Evolutionary conservation across 305 asterid species (phyloP).

Genomic region (Fraxinus greggii): DNA sequence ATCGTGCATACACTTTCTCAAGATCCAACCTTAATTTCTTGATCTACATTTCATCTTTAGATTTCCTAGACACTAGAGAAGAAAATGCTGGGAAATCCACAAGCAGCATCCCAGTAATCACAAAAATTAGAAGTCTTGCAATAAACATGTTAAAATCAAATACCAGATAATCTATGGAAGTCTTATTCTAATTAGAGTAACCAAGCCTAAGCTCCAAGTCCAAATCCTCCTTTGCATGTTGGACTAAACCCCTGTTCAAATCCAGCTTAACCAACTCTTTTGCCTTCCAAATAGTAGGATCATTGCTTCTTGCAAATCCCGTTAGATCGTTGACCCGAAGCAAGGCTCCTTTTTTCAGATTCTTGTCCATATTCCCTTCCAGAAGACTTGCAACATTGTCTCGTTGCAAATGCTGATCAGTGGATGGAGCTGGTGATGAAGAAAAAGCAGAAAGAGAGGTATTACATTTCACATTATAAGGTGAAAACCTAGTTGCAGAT

Average conservation of each 20-base stretch:
- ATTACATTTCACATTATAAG: constrained; percentile 15
- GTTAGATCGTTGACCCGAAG: constrained; percentile 17
- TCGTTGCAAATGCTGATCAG: constrained; percentile 4
- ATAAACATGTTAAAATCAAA: background rate
- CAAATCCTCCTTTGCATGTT: constrained; percentile 26
- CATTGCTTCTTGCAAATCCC: constrained; percentile 27
- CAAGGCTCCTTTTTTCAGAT: constrained; percentile 29
- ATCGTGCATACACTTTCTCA: background rate
- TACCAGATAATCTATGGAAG: background rate
- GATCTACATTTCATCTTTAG: background rate
- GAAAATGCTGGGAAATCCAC: background rate
- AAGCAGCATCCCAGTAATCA: background rate
- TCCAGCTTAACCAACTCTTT: constrained; percentile 41
- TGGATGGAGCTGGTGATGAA: constrained; percentile 22
- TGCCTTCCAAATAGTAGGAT: constrained; percentile 40
- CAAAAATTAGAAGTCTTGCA: background rate
- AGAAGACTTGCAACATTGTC: background rate
- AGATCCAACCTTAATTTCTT: background rate
- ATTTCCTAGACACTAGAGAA: background rate
- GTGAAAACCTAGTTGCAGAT: constrained; percentile 21
- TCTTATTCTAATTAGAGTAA: constrained; percentile 1
- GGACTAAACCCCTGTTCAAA: constrained; percentile 45
- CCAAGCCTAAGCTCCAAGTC: constrained; percentile 38
- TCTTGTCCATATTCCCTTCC: constrained; percentile 18
- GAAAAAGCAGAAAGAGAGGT: background rate